Conservation (phyloP, 1,139 yeast species). For the Sugiyamaella novakii region DNA sequence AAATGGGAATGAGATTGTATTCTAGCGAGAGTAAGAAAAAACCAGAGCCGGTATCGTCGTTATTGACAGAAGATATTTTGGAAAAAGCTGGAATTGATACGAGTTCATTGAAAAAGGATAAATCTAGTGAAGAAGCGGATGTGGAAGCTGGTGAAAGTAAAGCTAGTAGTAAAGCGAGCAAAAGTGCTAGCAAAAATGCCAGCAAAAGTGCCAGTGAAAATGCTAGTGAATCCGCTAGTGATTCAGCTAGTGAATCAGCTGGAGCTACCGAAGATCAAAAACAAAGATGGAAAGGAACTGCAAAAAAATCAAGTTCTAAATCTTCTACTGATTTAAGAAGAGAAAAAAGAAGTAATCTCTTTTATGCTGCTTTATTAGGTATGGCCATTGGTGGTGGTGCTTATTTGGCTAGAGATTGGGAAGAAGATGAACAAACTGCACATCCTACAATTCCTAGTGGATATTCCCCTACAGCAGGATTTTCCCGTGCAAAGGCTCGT, state of each 20-base stretch:
- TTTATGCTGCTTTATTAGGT: conserved; percentile 53
- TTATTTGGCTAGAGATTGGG: conserved; percentile 87
- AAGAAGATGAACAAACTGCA: conserved; percentile 60
- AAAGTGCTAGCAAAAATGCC: conserved; percentile 19
- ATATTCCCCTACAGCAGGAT: conserved; percentile 56
- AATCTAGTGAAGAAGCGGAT: conserved; percentile 24
- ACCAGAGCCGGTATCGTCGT: conserved; percentile 50
- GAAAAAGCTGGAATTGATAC: conserved; percentile 81
- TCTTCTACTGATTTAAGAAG: conserved; percentile 70
- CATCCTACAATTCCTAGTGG: conserved; percentile 64
- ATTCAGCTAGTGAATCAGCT: conserved; percentile 11
- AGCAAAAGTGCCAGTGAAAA: conserved; percentile 16
- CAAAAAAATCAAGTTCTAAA: conserved; percentile 49
- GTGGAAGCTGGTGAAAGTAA: conserved; percentile 35
- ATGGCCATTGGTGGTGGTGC: conserved; percentile 65
- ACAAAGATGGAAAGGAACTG: conserved; percentile 43
- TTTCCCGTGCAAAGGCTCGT: conserved; percentile 65
- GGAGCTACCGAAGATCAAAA: conserved; percentile 33
- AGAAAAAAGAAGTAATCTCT: conserved; percentile 42
- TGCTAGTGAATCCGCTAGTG: conserved; percentile 26
- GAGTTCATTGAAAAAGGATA: conserved; percentile 38
- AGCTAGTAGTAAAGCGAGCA: conserved; percentile 7
- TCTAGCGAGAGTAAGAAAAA: conserved; percentile 32
- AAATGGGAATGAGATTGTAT: no score
- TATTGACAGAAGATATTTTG: conserved; percentile 78